Evolutionary conservation across 345 rosid genomes (phyloP).

Genomic region (Brassica napus): Da-Ae NC_063439.1:26286501-26287000

Average conservation of each 20-base stretch:
- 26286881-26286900: slow-evolving; percentile 45
- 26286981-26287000: slow-evolving; percentile 28
- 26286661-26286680: slow-evolving; percentile 53
- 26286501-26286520: slow-evolving; percentile 28
- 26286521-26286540: slow-evolving; percentile 28
- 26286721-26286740: slow-evolving; percentile 71
- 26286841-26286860: slow-evolving; percentile 45
- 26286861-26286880: slow-evolving; percentile 49
- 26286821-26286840: slow-evolving; percentile 38
- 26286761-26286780: slow-evolving; percentile 43
- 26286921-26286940: background rate
- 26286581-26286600: slow-evolving; percentile 49
- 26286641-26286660: slow-evolving; percentile 37
- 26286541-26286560: slow-evolving; percentile 82
- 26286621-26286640: slow-evolving; percentile 33
- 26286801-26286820: slow-evolving; percentile 35
- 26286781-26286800: slow-evolving; percentile 12
- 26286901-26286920: slow-evolving; percentile 33
- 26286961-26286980: slow-evolving; percentile 33
- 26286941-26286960: background rate
- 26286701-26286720: slow-evolving; percentile 64
- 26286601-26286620: slow-evolving; percentile 34
- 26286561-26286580: slow-evolving; percentile 73
- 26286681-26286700: slow-evolving; percentile 63
- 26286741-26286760: slow-evolving; percentile 43